Evolutionary conservation across 2,329 filamentous ascomycete species (phyloP), one percentile per base, ranked within the genome.

Genomic region (Curvularia verruculosa): DNA sequence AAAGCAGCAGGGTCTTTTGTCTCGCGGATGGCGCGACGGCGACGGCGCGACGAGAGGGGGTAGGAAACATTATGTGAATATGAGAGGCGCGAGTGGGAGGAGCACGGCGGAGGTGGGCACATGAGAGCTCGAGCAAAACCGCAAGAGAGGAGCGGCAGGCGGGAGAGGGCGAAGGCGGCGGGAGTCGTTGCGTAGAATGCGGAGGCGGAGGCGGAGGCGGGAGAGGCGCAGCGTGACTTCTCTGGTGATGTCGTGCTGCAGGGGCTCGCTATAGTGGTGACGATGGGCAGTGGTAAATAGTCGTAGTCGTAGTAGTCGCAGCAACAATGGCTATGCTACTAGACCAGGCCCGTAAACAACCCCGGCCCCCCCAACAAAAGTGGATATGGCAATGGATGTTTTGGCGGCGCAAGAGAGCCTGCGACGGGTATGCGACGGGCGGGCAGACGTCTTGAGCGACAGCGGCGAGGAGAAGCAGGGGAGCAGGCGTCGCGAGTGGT

Each of bases 81-180:
- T 41, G 67, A 68, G 67, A 69, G 65, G 71, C 72, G 73, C 72
- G 68, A 74, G 68, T 69, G 66, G 68, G 68, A 65, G 61, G 60
- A 72, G 66, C 64, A 66, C 51, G 67, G 69, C 67, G 67, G 65
- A 71, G 68, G 70, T 63, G 65, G 66, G 72, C 73, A 75, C 73
- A 75, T 76, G 68, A 71, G 73, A 66, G 69, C 67, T 63, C 59
- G 60, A 65, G 65, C 60, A 61, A 58, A 60, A 69, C 66, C 70
- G 73, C 69, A 63, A 51, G 58, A 56, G 44, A 51, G 40, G 60
- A 55, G 64, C 65, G 64, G 63, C 58, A 41, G 52, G 52, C 39
- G 52, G 39, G 43, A 34, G 56, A 46, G 40, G 47, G 51, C 50
- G 51, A 51, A 23, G 48, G 49, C 54, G 43, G 40, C 24, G 19